These are phyloP conservation scores for Yamadazyma dushanensis DNA, from an alignment of 1,139 yeast species.

Conservation along the genomic window DNA sequence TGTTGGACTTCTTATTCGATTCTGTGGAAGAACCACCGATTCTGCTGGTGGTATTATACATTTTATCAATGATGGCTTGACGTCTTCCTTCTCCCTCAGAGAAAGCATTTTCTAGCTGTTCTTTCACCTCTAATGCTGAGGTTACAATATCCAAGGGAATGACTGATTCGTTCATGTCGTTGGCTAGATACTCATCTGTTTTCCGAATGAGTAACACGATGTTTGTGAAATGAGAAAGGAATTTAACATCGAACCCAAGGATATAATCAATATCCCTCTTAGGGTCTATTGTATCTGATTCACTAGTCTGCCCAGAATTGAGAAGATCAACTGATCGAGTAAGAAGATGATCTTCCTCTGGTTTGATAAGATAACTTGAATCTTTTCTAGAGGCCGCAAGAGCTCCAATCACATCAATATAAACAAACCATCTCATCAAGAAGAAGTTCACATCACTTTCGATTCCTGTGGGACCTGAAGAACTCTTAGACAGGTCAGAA, in stretches of 20 bases:
- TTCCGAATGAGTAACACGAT: conserved; percentile 45
- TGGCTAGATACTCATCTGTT: conserved; percentile 27
- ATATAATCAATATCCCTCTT: conserved; percentile 55
- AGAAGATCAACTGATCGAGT: conserved; percentile 18
- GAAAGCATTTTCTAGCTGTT: conserved; percentile 30
- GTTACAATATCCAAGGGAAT: conserved; percentile 39
- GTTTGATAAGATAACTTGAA: conserved; percentile 24
- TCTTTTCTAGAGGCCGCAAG: conserved; percentile 41
- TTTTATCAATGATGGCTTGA: conserved; percentile 30
- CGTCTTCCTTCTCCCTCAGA: conserved; percentile 37
- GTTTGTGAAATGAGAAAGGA: conserved; percentile 51
- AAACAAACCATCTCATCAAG: conserved; percentile 70
- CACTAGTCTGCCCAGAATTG: conserved; percentile 13
- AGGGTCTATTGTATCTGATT: conserved; percentile 20
- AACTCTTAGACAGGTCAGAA: conserved; percentile 8
- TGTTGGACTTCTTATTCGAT: conserved; percentile 8
- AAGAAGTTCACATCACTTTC: conserved; percentile 56
- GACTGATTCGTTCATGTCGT: conserved; percentile 9
- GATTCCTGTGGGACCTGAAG: conserved; percentile 12
- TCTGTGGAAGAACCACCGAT: conserved; percentile 2
- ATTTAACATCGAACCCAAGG: conserved; percentile 57
- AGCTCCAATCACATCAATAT: conserved; percentile 67
- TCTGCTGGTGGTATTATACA: conserved; percentile 9
- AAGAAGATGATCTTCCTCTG: conserved; percentile 16
- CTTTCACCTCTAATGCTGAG: conserved; percentile 50